Percentiles rank a stretch among this genome's conserved stretches.
These are phyloP conservation scores for Camillea tinctor DNA, from an alignment of 2,329 filamentous ascomycete species.

Conservation along the genomic window DNA sequence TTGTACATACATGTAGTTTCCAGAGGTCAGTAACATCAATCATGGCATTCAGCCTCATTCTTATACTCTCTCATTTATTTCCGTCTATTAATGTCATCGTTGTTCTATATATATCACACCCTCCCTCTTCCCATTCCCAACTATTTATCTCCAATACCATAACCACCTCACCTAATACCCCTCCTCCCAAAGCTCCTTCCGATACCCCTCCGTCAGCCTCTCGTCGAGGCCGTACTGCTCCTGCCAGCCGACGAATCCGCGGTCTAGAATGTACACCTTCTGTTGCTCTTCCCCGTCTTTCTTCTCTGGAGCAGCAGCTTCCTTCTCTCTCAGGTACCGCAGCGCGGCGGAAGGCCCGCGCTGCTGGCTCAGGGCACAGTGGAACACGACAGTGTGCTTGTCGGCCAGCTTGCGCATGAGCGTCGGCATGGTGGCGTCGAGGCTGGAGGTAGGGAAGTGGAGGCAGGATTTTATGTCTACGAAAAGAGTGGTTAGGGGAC, in stretches of 20 bases:
- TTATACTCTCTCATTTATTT: too few relatives aligned
- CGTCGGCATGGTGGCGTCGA: conserved; percentile 77
- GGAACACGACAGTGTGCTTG: conserved; percentile 86
- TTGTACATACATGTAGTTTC: too few relatives aligned
- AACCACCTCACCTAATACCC: conserved; percentile 31
- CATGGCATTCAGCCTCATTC: too few relatives aligned
- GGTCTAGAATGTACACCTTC: conserved; percentile 76
- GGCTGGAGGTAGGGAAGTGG: conserved; percentile 70
- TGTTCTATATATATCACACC: too few relatives aligned
- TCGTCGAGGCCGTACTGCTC: conserved; percentile 76
- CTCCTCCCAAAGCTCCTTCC: conserved; percentile 79
- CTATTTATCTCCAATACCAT: background rate
- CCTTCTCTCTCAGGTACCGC: conserved; percentile 71
- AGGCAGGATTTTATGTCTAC: conserved; percentile 69
- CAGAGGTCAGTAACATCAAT: too few relatives aligned
- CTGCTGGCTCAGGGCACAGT: conserved; percentile 90
- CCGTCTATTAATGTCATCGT: too few relatives aligned
- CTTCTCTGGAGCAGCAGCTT: conserved; percentile 40
- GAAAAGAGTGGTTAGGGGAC: too few relatives aligned
- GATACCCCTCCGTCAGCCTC: conserved; percentile 78
- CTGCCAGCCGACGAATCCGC: conserved; percentile 88
- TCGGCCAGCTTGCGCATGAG: conserved; percentile 75
- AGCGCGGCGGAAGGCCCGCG: conserved; percentile 83
- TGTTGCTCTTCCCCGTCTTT: conserved; percentile 46
- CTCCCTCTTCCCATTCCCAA: background rate